These are phyloP conservation scores for Ascochyta fabae DNA, from an alignment of 2,329 filamentous ascomycete genomes.

Conservation along the genomic window DNA sequence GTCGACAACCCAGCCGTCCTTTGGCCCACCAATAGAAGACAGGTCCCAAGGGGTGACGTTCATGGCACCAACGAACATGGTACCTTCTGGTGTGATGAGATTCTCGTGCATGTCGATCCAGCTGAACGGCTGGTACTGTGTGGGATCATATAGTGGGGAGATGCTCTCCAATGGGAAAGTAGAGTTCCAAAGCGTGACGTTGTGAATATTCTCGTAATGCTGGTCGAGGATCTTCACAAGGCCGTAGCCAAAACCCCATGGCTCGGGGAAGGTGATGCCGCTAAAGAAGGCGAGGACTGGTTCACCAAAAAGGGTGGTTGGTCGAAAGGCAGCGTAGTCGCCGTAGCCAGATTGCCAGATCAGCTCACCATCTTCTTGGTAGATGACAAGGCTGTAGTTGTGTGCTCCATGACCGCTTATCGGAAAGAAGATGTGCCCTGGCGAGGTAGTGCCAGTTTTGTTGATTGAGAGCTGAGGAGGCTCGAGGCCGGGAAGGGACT, in stretches of 20 bases:
- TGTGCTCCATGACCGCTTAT: slow-evolving; percentile 7
- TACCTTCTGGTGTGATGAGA: slow-evolving; percentile 12
- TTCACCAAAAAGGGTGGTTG: slow-evolving; percentile 2
- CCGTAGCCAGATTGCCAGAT: slow-evolving; percentile 11
- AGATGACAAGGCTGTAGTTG: slow-evolving; percentile 17
- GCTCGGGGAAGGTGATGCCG: not conserved
- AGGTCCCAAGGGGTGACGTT: slow-evolving; percentile 19
- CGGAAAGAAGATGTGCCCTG: slow-evolving; percentile 13
- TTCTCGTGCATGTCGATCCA: slow-evolving; percentile 20
- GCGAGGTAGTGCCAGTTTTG: slow-evolving; percentile 2
- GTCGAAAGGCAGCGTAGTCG: slow-evolving; percentile 8
- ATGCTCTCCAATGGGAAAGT: slow-evolving; percentile 3
- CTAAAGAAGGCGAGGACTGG: not conserved
- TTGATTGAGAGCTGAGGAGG: slow-evolving; percentile 14
- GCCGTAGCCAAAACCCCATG: not conserved
- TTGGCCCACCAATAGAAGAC: not conserved
- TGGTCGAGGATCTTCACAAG: not conserved
- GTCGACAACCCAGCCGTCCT: not conserved
- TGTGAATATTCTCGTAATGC: not conserved
- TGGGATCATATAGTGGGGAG: slow-evolving; percentile 14
- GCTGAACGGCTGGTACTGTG: slow-evolving; percentile 10
- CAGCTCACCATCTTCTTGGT: not conserved
- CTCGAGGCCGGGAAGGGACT: slow-evolving; percentile 9
- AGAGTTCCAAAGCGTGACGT: slow-evolving; percentile 9
- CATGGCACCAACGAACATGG: slow-evolving; percentile 12